phyloP scores from a whole-genome alignment of 2,329 filamentous ascomycete species.

The Penicillium sp. region DNA sequence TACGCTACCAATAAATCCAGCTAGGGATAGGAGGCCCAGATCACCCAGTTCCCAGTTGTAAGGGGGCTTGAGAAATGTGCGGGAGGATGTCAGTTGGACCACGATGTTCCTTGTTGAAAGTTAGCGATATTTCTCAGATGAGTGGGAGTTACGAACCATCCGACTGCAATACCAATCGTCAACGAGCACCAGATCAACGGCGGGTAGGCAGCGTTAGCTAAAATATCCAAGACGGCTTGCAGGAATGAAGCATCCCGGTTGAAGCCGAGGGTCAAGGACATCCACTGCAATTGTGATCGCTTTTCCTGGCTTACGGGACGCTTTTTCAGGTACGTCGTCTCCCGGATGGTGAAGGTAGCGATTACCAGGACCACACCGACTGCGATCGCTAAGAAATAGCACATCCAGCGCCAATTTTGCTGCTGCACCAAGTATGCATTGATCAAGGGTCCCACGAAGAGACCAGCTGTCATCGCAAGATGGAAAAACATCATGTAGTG shows the following conservation, averaged over 20 bases:
- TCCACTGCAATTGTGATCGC: conserved; percentile 17
- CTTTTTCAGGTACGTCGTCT: conserved; percentile 19
- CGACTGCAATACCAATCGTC: conserved; percentile 28
- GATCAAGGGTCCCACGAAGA: conserved; percentile 40
- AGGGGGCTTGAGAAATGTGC: conserved; percentile 26
- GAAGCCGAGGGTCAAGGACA: conserved; percentile 22
- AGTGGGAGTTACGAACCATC: conserved; percentile 20
- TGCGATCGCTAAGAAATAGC: conserved; percentile 25
- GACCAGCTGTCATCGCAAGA: conserved; percentile 34
- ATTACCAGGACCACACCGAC: conserved; percentile 19
- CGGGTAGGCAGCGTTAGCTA: conserved; percentile 24
- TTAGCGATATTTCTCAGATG: neutral
- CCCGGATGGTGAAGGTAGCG: conserved; percentile 23
- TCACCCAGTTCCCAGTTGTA: conserved; percentile 27
- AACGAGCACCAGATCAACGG: conserved; percentile 28
- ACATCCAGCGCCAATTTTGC: conserved; percentile 28
- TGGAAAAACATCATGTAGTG: conserved; percentile 42
- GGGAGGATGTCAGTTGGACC: conserved; percentile 28
- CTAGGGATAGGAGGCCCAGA: conserved; percentile 25
- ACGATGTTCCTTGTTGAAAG: conserved; percentile 26
- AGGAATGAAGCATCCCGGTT: conserved; percentile 26
- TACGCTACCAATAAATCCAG: conserved; percentile 26
- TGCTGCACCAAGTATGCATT: conserved; percentile 27
- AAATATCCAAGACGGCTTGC: conserved; percentile 22
- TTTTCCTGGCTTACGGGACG: neutral